Base-by-base conservation (phyloP, 2,329 filamentous ascomycete genomes). In the Periconia digitata region DNA sequence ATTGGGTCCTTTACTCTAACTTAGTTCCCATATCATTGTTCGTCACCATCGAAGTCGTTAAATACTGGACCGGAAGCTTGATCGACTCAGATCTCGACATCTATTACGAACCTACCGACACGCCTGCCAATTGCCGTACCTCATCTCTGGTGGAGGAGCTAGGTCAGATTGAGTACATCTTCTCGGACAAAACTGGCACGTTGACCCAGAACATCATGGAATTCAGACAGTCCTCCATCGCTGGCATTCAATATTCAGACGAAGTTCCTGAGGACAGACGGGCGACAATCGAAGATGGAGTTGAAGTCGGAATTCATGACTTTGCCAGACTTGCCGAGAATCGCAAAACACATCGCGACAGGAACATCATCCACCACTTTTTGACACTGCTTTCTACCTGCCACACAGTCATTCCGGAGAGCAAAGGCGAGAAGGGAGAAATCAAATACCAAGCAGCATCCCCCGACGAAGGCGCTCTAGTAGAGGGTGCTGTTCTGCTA, bases 151-250 rank as follows among this genome's bases (percentile, higher is more conserved):
- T 99, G 10, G 94, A 99, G 74, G 95, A 99, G 67, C 76, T 99
- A 38, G 94, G 94, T 46, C 96, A 97, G 81, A 95, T 99, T 38
- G 94, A 97, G 66, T 99, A 95, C 64, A 94, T 99, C 55, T 99
- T 99, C 71, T 96, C 91, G 0, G 92, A 97, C 77, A 97, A 97
- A 77, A 97, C 92, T 1, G 92, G 92, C 37, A 97, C 92, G 3
- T 77, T 97, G 63, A 97, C 92, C n/a, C 95, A 92, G 74, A 97
- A 97, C 67, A 86, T 90, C 80, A 97, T 99, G 94, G 92, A 97
- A 71, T 99, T 97, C 72, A 91, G 91, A 68, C 91, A 97, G 72
- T 95, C 89, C 64, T 88, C 89, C 0, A 97, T 99, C 65, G 90
- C 85, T 21, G 94, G 94, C 21, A 86, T 97, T 44, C 92, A 96